Evolutionary conservation across 106 monocot species (phyloP), one percentile per base, ranked within the genome.

Genomic region (Triglochin maritima): DNA sequence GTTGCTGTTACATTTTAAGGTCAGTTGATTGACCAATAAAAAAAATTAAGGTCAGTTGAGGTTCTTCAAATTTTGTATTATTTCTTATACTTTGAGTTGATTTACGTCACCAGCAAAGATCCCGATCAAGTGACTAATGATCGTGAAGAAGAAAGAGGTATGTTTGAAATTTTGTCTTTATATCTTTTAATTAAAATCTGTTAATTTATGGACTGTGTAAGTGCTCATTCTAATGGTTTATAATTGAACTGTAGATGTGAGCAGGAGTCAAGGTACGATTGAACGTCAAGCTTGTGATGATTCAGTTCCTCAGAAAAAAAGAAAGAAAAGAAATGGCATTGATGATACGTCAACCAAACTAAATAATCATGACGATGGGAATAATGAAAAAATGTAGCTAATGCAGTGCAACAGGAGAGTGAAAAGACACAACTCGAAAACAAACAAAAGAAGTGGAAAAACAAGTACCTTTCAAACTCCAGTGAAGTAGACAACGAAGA

Each of bases 381-480:
- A 49, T 7, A 49, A 49, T 16, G 5, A n/a, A 45, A 64, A 48
- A 49, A 13, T 15, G n/a, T 49, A 64, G 45, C 3, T 45, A 7
- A 64, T 64, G 47, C 2, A 7, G 9, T 48, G 12, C 47, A 64
- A 47, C n/a, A 48, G 47, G 4, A 64, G 8, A 12, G n/a, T 29
- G 29, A 29, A 29, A 29, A 29, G 29, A 0, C 29, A 29, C 29
- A 29, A 29, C 29, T 29, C 29, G 29, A 29, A 29, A 29, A 29
- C 46, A 47, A 48, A 15, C 14, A 64, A 49, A 48, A 7, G 45
- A 49, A 64, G 49, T 47, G 48, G 64, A 64, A 64, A 64, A 64
- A 45, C 6, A 64, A 45, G 49, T 3, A 44, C 7, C 14, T 11
- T 64, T n/a, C 64, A 48, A 4, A 17, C 17, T 17, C 64, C 14